Evolutionary conservation across 805 yeast species (phyloP), one percentile per base, ranked within the genome.

Genomic region (Nakazawaea siamensis): DNA sequence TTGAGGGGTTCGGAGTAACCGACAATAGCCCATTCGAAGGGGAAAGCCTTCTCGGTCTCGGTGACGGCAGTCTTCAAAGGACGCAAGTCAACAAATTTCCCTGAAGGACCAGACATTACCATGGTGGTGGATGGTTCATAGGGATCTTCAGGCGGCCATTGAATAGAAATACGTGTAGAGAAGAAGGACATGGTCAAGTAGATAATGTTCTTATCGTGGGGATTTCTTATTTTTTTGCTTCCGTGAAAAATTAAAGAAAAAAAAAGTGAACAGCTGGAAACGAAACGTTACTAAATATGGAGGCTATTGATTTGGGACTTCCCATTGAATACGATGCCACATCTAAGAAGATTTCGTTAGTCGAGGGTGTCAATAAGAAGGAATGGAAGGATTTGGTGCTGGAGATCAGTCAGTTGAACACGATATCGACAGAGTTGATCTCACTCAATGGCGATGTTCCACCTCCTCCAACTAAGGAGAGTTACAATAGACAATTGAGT

Each of bases 11-110:
- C 54, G 33, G 71, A 73, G 1, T 49, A 50, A 2, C 84, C 83
- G 4, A 68, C 66, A 52, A 73, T 68, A 1, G 66, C 72, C 79
- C 80, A 72, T 45, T 76, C 76, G 43, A 73, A 73, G 16, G 70
- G 70, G 43, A 63, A 64, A n/a, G 41, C 44, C 13, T 45, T 45
- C 30, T 52, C 58, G 4, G 46, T 43, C 2, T 45, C 46, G 3
- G 48, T 46, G 5, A 33, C 20, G 19, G 57, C 53, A n/a, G 43
- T 44, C 30, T 49, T 47, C 13, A 57, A 45, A 12, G 64, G 60
- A 41, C 73, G 54, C 29, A 68, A 39, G 24, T 74, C 80, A 12
- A 72, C 72, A 46, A 64, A 74, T 38, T 62, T 60, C 3, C 57
- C 59, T 1, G 49, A 43, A 2, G 68, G 64, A 1, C 77, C 57